Evolutionary conservation across 164 flowering plant species (phyloP), one percentile per base, ranked within the genome.

Genomic region (Tetracentron sinense): DNA sequence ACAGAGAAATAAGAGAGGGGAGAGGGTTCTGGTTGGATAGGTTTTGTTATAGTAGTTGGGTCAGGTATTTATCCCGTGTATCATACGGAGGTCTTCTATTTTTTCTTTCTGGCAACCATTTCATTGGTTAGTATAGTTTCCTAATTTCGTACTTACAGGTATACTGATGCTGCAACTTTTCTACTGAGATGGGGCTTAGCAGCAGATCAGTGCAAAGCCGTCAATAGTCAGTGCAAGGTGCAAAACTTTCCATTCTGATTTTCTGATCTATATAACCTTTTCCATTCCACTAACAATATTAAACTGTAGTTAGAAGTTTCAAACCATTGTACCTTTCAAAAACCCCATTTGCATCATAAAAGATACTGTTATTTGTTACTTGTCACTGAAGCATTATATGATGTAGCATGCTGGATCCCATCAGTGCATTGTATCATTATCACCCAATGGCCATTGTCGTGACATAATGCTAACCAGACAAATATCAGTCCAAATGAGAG

Each of bases 161-260:
- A 83, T 69, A 42, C 75, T n/a, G 98, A 90, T 79, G 97, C 98
- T 80, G 96, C 97, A 61, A 75, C 91, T 44, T 74, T 78, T 65
- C 75, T 87, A 44, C 58, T 91, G 70, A 82, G 89, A 70, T 84
- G 56, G 86, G 97, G 96, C 42, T 73, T 87, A 61, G 82, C 97
- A 62, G 98, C 98, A 54, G 95, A 91, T 70, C 83, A 80, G 58
- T 87, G 96, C 75, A 83, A 84, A 61, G 97, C 98, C 59, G 74
- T 77, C 52, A 76, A 94, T 63, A 94, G 90, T 82, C 98, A 94
- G 70, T 86, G 87, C 85, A 94, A 89, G 97, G 98, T 92, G 59
- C 20, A n/a, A 16, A 46, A 14, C 20, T 4, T 17, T 54, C 31
- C 38, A 48, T 30, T 42, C 27, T 19, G 0, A 28, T 19, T 21